Base-by-base conservation (phyloP, 75 land plant species). In the Ceratopteris richardii region DNA sequence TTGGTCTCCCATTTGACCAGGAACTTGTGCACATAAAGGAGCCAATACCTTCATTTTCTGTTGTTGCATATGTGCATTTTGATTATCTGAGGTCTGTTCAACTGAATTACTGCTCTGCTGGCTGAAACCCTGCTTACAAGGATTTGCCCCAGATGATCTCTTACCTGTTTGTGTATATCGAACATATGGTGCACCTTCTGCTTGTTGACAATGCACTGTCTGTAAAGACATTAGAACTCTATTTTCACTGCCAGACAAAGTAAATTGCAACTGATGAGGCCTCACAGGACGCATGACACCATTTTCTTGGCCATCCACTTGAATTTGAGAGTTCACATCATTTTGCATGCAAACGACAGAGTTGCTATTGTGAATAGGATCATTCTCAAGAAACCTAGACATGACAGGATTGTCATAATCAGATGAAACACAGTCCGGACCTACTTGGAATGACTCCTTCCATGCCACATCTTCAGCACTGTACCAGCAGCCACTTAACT, bases 321-420 rank as follows among this genome's bases (percentile, higher is more conserved):
- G 13, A 24, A 37, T 44, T 67, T 54, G 37, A 33, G 3, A 9
- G 27, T 30, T 36, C 9, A 23, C 2, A 57, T 29, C 63, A 67
- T 37, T 13, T 19, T 25, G 33, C 18, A 33, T 52, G 4, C 57
- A 43, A 21, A 17, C n/a, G 54, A 24, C 13, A 27, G 70, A 26
- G 65, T 5, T 53, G 19, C 60, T 62, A 37, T 31, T 62, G 17
- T 59, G 50, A 48, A 56, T 70, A 20, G 71, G 56, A 29, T 28
- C 63, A 30, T 57, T 56, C 22, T 73, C 71, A 31, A 43, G 70
- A 40, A 66, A 39, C 1, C 69, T 63, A 0, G 55, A 42, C 26
- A 66, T 40, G 4, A 73, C 42, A 7, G 64, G 56, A 17, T 36
- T 63, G 44, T 56, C 73, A 56, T 40, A 61, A 14, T 58, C 48